A percentile compares a stretch with the other conserved stretches of the same genome.
phyloP scores from a whole-genome alignment of 768 basidiomycete species.

The Naganishia antarctica region DNA sequence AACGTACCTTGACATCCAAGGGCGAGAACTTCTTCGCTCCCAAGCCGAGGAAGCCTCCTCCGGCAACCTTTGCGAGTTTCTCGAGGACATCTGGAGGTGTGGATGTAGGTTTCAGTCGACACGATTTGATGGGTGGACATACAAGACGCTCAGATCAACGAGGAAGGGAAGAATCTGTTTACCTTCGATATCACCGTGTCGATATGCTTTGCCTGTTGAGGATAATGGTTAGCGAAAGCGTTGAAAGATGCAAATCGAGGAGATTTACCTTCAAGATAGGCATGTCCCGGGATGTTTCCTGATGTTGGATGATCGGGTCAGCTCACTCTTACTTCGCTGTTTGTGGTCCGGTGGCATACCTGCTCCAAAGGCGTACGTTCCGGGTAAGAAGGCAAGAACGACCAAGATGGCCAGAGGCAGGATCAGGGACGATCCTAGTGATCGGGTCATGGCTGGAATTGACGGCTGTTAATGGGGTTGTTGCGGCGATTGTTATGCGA shows the following conservation, averaged over 20 bases:
- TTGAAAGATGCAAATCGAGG: no score
- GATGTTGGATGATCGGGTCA: no score
- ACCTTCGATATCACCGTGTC: constrained; percentile 80
- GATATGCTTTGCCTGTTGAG: constrained; percentile 54
- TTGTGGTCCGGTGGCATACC: background rate
- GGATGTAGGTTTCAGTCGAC: no score
- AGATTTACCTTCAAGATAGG: constrained; percentile 7
- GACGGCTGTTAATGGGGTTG: no score
- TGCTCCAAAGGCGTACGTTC: constrained; percentile 11
- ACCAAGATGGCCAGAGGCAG: constrained; percentile 7
- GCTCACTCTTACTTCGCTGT: no score
- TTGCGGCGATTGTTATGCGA: no score
- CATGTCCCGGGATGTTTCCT: constrained; percentile 18
- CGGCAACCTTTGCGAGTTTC: constrained; percentile 59
- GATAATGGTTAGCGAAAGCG: background rate
- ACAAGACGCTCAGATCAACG: no score
- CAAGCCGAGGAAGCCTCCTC: constrained; percentile 59
- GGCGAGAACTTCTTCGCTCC: constrained; percentile 66
- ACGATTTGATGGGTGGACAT: no score
- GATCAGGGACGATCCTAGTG: constrained; percentile 14
- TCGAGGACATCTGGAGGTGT: constrained; percentile 55
- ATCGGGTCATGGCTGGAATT: background rate
- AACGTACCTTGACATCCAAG: constrained; percentile 79
- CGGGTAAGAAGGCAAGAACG: background rate
- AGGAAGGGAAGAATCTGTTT: no score